Evolutionary conservation across 2,329 filamentous ascomycete genomes (phyloP).

Genomic region (Exophiala sp.): DNA sequence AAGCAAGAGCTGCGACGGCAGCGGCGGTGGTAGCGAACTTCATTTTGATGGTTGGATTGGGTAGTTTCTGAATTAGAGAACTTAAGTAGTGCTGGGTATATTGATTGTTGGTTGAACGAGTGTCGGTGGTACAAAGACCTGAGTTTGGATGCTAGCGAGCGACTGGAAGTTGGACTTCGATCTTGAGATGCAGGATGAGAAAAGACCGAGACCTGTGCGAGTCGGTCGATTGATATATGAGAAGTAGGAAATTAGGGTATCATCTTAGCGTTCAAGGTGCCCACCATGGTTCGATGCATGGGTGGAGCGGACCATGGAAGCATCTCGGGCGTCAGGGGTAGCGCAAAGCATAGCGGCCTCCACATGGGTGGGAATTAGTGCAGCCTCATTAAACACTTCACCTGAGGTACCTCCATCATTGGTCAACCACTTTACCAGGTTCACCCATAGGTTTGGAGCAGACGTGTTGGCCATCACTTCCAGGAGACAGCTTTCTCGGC

Average conservation of each 20-base stretch:
- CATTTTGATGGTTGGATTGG: constrained; percentile 24
- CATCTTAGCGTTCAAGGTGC: constrained; percentile 12
- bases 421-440: not conserved
- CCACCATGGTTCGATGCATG: not conserved
- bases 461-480: not conserved
- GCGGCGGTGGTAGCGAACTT: constrained; percentile 24
- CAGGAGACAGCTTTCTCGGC: not conserved
- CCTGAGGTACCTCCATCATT: constrained; percentile 1
- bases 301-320: constrained; percentile 11
- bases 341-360: not conserved
- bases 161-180: constrained; percentile 26
- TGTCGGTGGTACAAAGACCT: constrained; percentile 26
- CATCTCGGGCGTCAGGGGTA: constrained; percentile 17
- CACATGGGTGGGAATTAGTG: constrained; percentile 2
- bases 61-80: constrained; percentile 25
- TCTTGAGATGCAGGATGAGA: constrained; percentile 18
- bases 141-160: constrained; percentile 23
- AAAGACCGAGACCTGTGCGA: constrained; percentile 1
- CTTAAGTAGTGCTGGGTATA: constrained; percentile 6
- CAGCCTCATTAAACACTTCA: constrained; percentile 11
- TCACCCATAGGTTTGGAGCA: constrained; percentile 9
- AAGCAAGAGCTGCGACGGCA: constrained; percentile 18
- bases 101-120: constrained; percentile 18
- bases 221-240: constrained; percentile 13
- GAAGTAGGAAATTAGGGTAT: constrained; percentile 17